Conservation (phyloP, 306 rosid genomes). For the Gleditsia sinensis region DNA sequence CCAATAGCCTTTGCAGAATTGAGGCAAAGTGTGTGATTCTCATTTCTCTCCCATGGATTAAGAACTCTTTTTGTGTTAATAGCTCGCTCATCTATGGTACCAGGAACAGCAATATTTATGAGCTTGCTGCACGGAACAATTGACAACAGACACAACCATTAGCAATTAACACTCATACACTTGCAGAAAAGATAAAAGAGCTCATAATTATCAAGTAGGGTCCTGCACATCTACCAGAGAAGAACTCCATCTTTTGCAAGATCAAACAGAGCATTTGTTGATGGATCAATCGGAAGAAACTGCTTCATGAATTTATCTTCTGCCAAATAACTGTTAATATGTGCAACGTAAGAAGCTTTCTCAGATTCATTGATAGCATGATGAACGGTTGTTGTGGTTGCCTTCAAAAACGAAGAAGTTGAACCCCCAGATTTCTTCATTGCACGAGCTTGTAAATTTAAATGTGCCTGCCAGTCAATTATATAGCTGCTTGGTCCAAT, state of each 20-base stretch:
- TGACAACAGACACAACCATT: slow-evolving; percentile 31
- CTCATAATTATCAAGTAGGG: slow-evolving; percentile 5
- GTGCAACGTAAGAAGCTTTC: slow-evolving; percentile 84
- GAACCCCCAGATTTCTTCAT: slow-evolving; percentile 63
- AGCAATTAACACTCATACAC: slow-evolving; percentile 1
- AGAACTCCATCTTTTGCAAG: slow-evolving; percentile 75
- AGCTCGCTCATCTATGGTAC: slow-evolving; percentile 99
- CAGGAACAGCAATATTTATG: slow-evolving; percentile 95
- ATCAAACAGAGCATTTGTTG: slow-evolving; percentile 65
- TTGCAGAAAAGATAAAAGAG: background rate
- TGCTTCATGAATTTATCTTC: slow-evolving; percentile 64
- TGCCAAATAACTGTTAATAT: slow-evolving; percentile 59
- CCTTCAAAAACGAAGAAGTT: slow-evolving; percentile 84
- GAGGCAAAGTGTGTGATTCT: slow-evolving; percentile 94
- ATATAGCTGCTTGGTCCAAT: slow-evolving; percentile 28
- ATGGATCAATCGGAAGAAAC: slow-evolving; percentile 63
- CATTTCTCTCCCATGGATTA: slow-evolving; percentile 99
- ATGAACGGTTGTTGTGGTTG: slow-evolving; percentile 85
- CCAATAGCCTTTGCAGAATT: slow-evolving; percentile 99
- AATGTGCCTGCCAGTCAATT: slow-evolving; percentile 62
- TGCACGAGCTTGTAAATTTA: slow-evolving; percentile 71
- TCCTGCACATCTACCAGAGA: slow-evolving; percentile 58
- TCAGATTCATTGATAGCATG: slow-evolving; percentile 92
- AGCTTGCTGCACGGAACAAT: slow-evolving; percentile 77
- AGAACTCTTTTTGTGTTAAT: slow-evolving; percentile 84